phyloP scores from a whole-genome alignment of 1,284 basidiomycete genomes.

The Singerocomus rubriflavus region DNA sequence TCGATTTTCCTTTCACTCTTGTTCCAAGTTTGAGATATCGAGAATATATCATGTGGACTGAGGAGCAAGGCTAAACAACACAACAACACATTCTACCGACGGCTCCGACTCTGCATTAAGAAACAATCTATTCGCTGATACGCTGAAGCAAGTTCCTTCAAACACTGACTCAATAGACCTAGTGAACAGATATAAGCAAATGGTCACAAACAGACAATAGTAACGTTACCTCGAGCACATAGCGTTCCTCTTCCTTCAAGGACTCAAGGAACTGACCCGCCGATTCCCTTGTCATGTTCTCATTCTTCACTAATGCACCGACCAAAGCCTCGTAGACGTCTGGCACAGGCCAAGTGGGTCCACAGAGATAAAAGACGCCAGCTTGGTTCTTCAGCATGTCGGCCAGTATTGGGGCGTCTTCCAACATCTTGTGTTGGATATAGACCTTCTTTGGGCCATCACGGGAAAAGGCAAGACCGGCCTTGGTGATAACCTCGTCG shows the following conservation, averaged over 20 bases:
- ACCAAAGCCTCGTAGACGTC: constrained; percentile 95
- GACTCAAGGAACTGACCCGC: constrained; percentile 87
- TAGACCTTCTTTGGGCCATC: constrained; percentile 93
- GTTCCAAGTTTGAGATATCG: not conserved
- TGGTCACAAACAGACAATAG: not conserved
- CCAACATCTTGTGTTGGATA: constrained; percentile 97
- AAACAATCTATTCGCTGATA: not conserved
- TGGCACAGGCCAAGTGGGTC: constrained; percentile 97
- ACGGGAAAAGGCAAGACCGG: constrained; percentile 95
- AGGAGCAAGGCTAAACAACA: too few relatives aligned
- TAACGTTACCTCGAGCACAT: constrained; percentile 85
- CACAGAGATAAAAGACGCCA: constrained; percentile 95
- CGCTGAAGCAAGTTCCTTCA: too few relatives aligned
- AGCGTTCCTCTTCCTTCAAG: constrained; percentile 96
- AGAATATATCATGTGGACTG: not conserved
- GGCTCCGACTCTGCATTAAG: too few relatives aligned
- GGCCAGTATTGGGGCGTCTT: constrained; percentile 79
- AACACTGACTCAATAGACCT: constrained; percentile 27
- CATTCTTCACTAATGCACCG: constrained; percentile 71
- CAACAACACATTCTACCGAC: too few relatives aligned
- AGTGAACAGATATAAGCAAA: constrained; percentile 8
- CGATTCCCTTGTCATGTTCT: constrained; percentile 59
- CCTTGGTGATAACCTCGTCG: constrained; percentile 81
- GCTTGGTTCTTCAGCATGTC: constrained; percentile 67
- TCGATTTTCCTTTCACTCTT: not conserved